Evolutionary conservation across 1,284 basidiomycete genomes (phyloP).

Genomic region (Fomitopsis betulina): DNA sequence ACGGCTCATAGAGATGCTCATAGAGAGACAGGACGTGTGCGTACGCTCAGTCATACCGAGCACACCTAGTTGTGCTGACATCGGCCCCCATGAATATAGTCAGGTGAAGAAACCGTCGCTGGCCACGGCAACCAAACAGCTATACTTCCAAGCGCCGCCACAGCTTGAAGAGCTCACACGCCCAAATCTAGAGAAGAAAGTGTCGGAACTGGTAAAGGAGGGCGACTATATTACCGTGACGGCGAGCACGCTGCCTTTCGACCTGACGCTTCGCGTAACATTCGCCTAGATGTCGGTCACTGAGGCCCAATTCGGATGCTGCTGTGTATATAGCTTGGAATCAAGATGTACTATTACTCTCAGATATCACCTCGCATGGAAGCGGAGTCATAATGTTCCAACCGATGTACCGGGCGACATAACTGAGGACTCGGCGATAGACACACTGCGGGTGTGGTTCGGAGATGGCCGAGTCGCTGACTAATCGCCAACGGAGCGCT

Average conservation of each 20-base stretch:
- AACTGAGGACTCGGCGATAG: too few relatives aligned
- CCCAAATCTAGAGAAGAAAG: constrained; percentile 82
- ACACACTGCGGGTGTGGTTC: not conserved
- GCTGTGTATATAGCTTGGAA: not conserved
- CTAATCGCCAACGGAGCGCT: not conserved
- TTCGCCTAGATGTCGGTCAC: constrained; percentile 38
- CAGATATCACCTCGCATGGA: not conserved
- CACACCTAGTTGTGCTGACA: not conserved
- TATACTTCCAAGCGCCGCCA: constrained; percentile 92
- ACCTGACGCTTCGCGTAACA: constrained; percentile 64
- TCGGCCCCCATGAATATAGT: constrained; percentile 35
- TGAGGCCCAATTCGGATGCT: not conserved
- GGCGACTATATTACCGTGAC: constrained; percentile 86
- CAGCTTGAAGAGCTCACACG: constrained; percentile 86
- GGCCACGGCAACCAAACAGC: constrained; percentile 60
- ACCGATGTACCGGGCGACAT: too few relatives aligned
- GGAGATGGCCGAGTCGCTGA: not conserved
- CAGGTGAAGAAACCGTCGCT: constrained; percentile 93
- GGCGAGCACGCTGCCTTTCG: constrained; percentile 85
- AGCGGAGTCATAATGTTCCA: too few relatives aligned
- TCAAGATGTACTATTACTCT: not conserved
- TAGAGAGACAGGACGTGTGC: constrained; percentile 84
- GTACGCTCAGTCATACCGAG: constrained; percentile 21
- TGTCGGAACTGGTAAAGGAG: constrained; percentile 74
- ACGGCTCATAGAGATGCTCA: constrained; percentile 78